Evolutionary conservation across 2,329 filamentous ascomycete species (phyloP), one percentile per base, ranked within the genome.

Genomic region (Samsoniella hepiali): DNA sequence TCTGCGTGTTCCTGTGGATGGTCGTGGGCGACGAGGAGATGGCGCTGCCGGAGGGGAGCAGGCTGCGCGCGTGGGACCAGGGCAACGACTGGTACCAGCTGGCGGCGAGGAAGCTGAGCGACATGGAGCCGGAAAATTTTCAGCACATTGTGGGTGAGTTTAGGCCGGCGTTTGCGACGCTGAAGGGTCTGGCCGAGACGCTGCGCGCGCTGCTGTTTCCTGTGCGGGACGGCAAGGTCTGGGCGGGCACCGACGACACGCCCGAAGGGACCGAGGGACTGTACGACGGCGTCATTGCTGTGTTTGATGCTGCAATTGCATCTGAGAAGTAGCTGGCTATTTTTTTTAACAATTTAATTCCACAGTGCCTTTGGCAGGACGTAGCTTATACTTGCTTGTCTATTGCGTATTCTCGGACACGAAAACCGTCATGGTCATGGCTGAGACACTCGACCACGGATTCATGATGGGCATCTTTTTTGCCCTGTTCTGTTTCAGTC

Each of bases 181-280:
- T 29, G 11, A 58, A 31, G 32, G 8, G 8, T 7, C 17, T 59
- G 32, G 44, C 15, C 1, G 32, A 29, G 8, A 47, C 6, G 32
- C 31, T 59, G 32, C 57, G 45, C 22, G 44, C 9, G 11, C n/a
- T 59, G 11, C 22, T 42, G n/a, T 50, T 42, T 15, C 57, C 57
- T 15, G 1, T 51, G 22, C 57, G 57, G 13, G 45, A 59, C 34
- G 58, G 58, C 13, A 22, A 15, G 27, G 2, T 42, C 9, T 60
- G 34, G 45, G 27, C 47, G 1, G 47, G 58, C 6, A 53, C 58
- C 5, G 58, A 53, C 4, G 83, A 86, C 67, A 84, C 87, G 45
- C 32, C 11, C 2, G 13, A 31, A 5, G 45, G 9, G 7, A 2
- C 8, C 1, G 47, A 44, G 2, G 10, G 2, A 6, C 58, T 53